These are phyloP conservation scores for Macrolepiota albuminosa DNA, from an alignment of 768 basidiomycete genomes.

Conservation along the genomic window DNA sequence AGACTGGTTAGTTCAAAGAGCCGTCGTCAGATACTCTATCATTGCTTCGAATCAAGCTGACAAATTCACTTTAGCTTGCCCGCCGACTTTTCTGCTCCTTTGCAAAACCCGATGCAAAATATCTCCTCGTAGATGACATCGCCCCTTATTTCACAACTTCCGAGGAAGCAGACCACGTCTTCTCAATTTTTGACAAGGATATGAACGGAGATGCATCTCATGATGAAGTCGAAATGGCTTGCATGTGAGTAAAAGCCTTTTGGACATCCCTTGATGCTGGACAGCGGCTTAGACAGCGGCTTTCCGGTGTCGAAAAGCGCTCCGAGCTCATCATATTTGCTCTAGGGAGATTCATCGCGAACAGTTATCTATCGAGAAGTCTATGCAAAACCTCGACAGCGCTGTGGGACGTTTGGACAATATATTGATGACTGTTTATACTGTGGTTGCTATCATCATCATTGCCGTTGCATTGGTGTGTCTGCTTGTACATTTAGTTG, in stretches of 20 bases:
- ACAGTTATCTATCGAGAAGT: slow-evolving; percentile 76
- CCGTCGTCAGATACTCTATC: not conserved
- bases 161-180: slow-evolving; percentile 67
- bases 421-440: slow-evolving; percentile 79
- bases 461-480: slow-evolving; percentile 75
- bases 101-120: slow-evolving; percentile 52
- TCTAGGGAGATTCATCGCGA: slow-evolving; percentile 79
- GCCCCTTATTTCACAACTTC: slow-evolving; percentile 59
- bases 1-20: slow-evolving; percentile 40
- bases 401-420: slow-evolving; percentile 85
- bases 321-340: slow-evolving; percentile 7
- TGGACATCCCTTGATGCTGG: slow-evolving; percentile 4
- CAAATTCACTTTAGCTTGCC: slow-evolving; percentile 51
- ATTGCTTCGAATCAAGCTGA: slow-evolving; percentile 6
- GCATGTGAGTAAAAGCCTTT: slow-evolving; percentile 41
- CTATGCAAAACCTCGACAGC: slow-evolving; percentile 86
- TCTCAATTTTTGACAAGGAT: slow-evolving; percentile 66
- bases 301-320: not conserved
- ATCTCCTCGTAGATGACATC: slow-evolving; percentile 64
- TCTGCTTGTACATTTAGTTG: slow-evolving; percentile 5
- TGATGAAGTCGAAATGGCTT: slow-evolving; percentile 74
- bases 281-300: not conserved
- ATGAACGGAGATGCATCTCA: slow-evolving; percentile 66
- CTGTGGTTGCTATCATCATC: slow-evolving; percentile 68
- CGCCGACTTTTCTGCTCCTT: slow-evolving; percentile 86